phyloP scores from a whole-genome alignment of 177 flowering plant species.

The Viscum album region DNA sequence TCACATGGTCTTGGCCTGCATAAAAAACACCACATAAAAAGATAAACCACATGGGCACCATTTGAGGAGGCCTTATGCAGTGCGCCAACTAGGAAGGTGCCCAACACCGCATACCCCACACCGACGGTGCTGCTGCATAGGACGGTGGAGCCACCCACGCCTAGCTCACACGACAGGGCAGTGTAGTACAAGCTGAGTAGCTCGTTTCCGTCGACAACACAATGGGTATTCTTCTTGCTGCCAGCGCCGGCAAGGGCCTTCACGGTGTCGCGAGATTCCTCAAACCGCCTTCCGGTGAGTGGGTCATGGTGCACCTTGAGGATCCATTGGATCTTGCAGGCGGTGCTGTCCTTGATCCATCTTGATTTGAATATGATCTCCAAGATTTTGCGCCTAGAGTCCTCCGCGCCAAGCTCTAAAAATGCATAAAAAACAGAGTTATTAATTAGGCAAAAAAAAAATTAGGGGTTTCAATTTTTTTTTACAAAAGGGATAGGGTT shows the following conservation, averaged over 20 bases:
- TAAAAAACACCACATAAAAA: too few relatives aligned
- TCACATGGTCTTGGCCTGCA: too few relatives aligned
- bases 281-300: slow-evolving; percentile 83
- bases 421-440: slow-evolving; percentile 38
- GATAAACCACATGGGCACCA: too few relatives aligned
- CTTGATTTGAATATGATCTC: slow-evolving; percentile 95
- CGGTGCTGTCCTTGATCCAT: slow-evolving; percentile 71
- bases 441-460: too few relatives aligned
- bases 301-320: slow-evolving; percentile 81
- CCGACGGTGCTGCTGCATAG: slow-evolving; percentile 27
- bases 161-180: slow-evolving; percentile 64
- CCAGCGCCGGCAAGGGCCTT: slow-evolving; percentile 46
- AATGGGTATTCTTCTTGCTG: slow-evolving; percentile 54
- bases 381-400: slow-evolving; percentile 88
- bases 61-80: too few relatives aligned
- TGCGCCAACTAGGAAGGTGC: too few relatives aligned
- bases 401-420: slow-evolving; percentile 78
- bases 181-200: slow-evolving; percentile 82
- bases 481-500: too few relatives aligned
- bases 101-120: slow-evolving; percentile 49
- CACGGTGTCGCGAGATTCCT: slow-evolving; percentile 78
- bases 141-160: slow-evolving; percentile 54
- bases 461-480: too few relatives aligned
- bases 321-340: slow-evolving; percentile 84
- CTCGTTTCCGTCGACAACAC: slow-evolving; percentile 98